Base-by-base conservation (phyloP, 305 asterid species). In the Rubia occidens region DNA sequence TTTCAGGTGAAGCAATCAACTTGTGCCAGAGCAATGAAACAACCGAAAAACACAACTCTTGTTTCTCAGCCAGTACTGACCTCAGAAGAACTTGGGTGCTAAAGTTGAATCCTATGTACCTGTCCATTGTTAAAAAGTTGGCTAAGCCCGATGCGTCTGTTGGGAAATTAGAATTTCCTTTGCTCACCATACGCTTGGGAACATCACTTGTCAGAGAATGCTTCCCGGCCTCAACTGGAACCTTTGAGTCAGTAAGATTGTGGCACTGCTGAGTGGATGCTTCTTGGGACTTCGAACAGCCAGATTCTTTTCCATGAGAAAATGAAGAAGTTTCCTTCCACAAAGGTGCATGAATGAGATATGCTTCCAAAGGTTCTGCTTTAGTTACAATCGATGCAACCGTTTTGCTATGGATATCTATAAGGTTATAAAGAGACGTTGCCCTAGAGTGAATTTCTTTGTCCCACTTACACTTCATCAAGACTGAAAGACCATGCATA, bases 1-100 rank as follows among this genome's bases (percentile, higher is more conserved):
- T 91, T 82, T 94, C 99, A 47, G 99, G 96, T 63, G 97, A 86
- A 73, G 84, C 88, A 71, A 94, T 89, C 88, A 94, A 71, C 81
- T 94, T 91, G 90, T 89, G 96, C 99, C 97, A 94, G 76, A 94
- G 96, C 84, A 91, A 76, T 18, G 99, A 91, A 75, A 94, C 97
- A 78, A 94, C 99, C 39, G 97, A 94, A 84, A 91, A 86, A 72
- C 99, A 94, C 51, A 94, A 72, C 78, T 94, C 96, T 76, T 94
- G 96, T 68, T 94, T 91, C 68, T 94, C 96, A 2, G 82, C 78
- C 44, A 94, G 88, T 77, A 89, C 88, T 6, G 97, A 88, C 76
- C 86, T 86, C 37, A 94, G 79, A 80, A 86, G 94, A 79, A 88
- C 87, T 77, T 85, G 85, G 5, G 96, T 89, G 51, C 85, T 87